Evolutionary conservation across 1,284 basidiomycete genomes (phyloP).

Genomic region (Sporisorium exsertum): DNA sequence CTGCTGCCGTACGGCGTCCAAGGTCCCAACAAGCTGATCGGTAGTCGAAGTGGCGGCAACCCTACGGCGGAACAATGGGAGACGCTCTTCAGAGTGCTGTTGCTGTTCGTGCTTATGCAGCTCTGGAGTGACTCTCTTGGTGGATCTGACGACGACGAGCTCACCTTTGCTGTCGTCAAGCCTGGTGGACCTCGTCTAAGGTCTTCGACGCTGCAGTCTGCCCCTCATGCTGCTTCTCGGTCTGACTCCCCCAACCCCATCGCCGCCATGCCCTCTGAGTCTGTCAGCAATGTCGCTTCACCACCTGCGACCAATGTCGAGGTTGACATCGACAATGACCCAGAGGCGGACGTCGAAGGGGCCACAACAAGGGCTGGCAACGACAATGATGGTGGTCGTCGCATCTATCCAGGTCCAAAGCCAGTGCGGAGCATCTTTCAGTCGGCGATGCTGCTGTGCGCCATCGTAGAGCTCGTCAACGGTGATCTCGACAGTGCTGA

Average conservation of each 20-base stretch:
- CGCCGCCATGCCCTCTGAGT: no score
- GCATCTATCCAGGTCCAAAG: background rate
- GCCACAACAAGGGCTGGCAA: no score
- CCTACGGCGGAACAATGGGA: constrained; percentile 2
- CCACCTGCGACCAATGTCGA: no score
- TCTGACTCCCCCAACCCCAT: no score
- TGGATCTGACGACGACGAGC: background rate
- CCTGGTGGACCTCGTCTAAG: no score
- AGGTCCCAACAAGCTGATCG: background rate
- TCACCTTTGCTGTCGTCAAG: background rate
- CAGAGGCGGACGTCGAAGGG: no score
- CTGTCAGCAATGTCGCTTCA: no score
- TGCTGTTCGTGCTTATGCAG: constrained; percentile 4
- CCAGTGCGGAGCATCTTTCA: background rate
- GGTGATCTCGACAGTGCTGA: background rate
- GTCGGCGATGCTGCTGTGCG: background rate
- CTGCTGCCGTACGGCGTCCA: background rate
- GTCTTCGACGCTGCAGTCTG: background rate
- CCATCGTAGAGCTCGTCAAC: constrained; percentile 2
- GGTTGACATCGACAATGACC: no score
- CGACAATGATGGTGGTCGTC: background rate
- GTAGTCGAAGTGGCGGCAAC: background rate
- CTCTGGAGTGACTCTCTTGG: constrained; percentile 2
- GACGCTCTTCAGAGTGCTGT: background rate
- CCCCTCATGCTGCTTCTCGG: no score